These are phyloP conservation scores for Amphirosellinia nigrospora DNA, from an alignment of 495 filamentous ascomycete genomes.

Conservation along the genomic window DNA sequence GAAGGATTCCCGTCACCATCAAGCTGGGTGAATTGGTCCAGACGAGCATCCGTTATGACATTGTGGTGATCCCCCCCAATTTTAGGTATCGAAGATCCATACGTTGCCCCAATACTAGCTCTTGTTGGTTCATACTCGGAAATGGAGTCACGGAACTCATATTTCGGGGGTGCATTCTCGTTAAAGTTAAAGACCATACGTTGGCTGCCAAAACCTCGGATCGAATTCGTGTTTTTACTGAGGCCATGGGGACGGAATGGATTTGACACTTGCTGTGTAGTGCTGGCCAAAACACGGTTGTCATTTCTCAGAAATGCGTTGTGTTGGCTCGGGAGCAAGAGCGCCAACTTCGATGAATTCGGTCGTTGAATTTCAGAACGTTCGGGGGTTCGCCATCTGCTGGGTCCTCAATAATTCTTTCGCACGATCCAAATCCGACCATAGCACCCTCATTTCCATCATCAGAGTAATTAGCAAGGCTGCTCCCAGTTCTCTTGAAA, in stretches of 20 bases:
- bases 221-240: constrained; percentile 37
- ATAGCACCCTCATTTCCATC: constrained; percentile 22
- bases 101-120: constrained; percentile 3
- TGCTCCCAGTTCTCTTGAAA: constrained; percentile 44
- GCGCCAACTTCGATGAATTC: constrained; percentile 33
- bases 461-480: constrained; percentile 47
- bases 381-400: neutral
- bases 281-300: constrained; percentile 28
- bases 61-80: neutral
- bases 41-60: neutral
- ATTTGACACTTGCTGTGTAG: constrained; percentile 21
- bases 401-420: constrained; percentile 39
- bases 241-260: constrained; percentile 27
- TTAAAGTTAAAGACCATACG: constrained; percentile 23
- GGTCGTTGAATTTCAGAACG: constrained; percentile 30
- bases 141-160: constrained; percentile 36
- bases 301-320: constrained; percentile 40
- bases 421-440: constrained; percentile 30
- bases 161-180: constrained; percentile 26
- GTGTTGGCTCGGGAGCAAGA: constrained; percentile 32
- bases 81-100: neutral
- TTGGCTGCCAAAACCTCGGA: constrained; percentile 20
- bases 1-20: neutral
- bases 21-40: neutral
- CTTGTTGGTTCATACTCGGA: constrained; percentile 24